Evolutionary conservation across 345 rosid genomes (phyloP).

Genomic region (Salix viminalis): DNA sequence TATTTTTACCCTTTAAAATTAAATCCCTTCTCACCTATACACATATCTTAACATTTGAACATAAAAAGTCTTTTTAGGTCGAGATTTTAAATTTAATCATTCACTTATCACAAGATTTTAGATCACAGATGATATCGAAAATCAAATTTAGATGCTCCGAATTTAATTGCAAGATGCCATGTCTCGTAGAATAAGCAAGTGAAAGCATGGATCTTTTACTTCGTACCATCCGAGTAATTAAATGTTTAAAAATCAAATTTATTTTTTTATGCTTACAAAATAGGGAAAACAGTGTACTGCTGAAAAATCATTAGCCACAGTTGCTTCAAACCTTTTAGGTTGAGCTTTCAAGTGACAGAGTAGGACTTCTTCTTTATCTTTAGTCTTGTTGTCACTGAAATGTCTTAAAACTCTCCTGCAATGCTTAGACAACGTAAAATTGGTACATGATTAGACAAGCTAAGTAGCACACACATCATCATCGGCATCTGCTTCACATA

Average conservation of each 20-base stretch:
- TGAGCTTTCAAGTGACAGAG: background rate
- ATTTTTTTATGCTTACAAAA: too few species aligned
- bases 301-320: too few species aligned
- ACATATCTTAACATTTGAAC: too few species aligned
- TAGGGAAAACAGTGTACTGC: background rate
- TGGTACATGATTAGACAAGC: background rate
- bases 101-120: background rate
- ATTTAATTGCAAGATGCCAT: too few species aligned
- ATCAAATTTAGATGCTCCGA: too few species aligned
- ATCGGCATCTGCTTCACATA: background rate
- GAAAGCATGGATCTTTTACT: too few species aligned
- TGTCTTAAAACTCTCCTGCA: background rate
- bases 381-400: background rate
- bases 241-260: too few species aligned
- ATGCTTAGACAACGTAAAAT: background rate
- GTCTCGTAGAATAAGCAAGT: too few species aligned
- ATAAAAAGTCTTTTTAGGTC: too few species aligned
- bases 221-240: too few species aligned
- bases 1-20: background rate
- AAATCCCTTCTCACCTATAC: background rate
- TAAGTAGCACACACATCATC: background rate
- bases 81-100: too few species aligned
- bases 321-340: background rate
- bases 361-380: background rate
- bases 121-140: background rate